A percentile compares a stretch with the other conserved stretches of the same genome.
phyloP scores from a whole-genome alignment of 2,329 filamentous ascomycete species.

The Trichoderma cornu-damae region DNA sequence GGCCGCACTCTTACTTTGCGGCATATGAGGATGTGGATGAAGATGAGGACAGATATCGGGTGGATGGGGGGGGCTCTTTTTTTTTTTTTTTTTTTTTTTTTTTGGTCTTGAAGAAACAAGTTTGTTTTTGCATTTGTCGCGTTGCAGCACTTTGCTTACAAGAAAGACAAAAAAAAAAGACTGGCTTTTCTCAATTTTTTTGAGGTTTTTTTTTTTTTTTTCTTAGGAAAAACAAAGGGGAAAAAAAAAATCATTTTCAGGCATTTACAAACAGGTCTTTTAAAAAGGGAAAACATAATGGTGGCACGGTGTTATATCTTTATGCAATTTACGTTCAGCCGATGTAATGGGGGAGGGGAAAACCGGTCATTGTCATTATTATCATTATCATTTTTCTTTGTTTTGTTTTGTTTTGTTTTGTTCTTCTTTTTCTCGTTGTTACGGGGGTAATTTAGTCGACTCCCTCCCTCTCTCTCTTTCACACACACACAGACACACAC shows the following conservation, averaged over 20 bases:
- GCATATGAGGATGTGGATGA: background rate
- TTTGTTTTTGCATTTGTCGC: background rate
- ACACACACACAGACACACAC: conserved; percentile 1
- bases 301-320: conserved; percentile 7
- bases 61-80: background rate
- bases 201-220: background rate
- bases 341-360: background rate
- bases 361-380: too few relatives aligned
- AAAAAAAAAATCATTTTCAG: too few relatives aligned
- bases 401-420: too few relatives aligned
- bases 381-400: too few relatives aligned
- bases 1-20: background rate
- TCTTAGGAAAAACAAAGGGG: too few relatives aligned
- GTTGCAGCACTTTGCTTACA: background rate
- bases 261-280: conserved; percentile 13
- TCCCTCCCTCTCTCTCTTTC: too few relatives aligned
- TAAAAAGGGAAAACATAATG: conserved; percentile 14
- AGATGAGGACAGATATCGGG: background rate
- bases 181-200: background rate
- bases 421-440: background rate
- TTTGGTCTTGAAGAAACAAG: background rate
- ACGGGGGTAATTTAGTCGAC: conserved; percentile 7
- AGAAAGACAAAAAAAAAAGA: background rate
- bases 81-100: background rate
- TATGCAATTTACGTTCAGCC: conserved; percentile 10